A percentile compares a stretch with the other conserved stretches of the same genome.
phyloP scores from a whole-genome alignment of 2,329 filamentous ascomycete species.

The Alternaria longipes region DNA sequence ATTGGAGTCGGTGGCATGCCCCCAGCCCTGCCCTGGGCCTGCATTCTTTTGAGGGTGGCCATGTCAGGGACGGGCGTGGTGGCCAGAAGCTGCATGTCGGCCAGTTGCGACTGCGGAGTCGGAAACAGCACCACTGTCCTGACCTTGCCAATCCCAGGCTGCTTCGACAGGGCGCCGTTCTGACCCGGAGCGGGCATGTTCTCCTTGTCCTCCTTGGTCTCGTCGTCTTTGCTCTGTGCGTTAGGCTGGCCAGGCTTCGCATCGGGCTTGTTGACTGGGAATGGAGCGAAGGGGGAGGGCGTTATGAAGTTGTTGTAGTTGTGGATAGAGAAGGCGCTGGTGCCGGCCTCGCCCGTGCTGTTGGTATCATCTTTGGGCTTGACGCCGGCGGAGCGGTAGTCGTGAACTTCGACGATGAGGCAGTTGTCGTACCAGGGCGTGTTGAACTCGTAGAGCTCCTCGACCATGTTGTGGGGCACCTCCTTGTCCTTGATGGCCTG shows the following conservation, averaged over 20 bases:
- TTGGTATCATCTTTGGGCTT: constrained; percentile 61
- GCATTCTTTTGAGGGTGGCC: constrained; percentile 59
- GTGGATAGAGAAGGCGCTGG: constrained; percentile 82
- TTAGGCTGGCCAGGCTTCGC: constrained; percentile 37
- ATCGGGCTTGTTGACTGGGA: constrained; percentile 56
- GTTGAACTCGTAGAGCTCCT: constrained; percentile 74
- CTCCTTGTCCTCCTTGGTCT: constrained; percentile 61
- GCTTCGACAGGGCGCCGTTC: constrained; percentile 57
- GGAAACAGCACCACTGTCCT: constrained; percentile 86
- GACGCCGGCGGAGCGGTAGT: constrained; percentile 76
- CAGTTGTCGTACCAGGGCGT: constrained; percentile 91
- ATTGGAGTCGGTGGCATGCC: constrained; percentile 75
- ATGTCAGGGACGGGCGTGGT: constrained; percentile 69
- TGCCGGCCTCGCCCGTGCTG: constrained; percentile 66
- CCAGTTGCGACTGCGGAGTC: constrained; percentile 76
- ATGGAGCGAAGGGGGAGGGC: constrained; percentile 84
- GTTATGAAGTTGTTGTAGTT: constrained; percentile 91
- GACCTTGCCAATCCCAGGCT: constrained; percentile 61
- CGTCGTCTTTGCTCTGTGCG: constrained; percentile 31
- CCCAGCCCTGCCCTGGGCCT: constrained; percentile 55
- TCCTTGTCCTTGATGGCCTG: constrained; percentile 80
- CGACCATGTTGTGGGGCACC: constrained; percentile 87
- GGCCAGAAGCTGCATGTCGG: constrained; percentile 79
- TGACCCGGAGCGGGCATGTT: constrained; percentile 65
- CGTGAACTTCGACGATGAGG: constrained; percentile 91